Conservation (phyloP, 805 yeast species). For the Tetrapisispora namnaoensis region DNA sequence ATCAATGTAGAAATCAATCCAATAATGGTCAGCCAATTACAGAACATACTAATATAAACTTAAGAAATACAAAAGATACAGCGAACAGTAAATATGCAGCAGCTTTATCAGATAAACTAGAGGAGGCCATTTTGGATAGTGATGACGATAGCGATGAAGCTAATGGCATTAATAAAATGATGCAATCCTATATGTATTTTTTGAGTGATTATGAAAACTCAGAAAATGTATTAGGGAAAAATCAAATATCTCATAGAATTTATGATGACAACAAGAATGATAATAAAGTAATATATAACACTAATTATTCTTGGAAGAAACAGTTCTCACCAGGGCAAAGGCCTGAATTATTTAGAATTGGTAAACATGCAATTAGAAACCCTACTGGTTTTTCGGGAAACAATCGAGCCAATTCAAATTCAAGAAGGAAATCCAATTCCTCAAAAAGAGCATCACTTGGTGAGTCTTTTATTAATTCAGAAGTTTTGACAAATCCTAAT, state of each 20-base stretch:
- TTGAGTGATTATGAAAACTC: slow-evolving; percentile 67
- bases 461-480: slow-evolving; percentile 8
- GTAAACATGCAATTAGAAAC: slow-evolving; percentile 3
- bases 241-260: slow-evolving; percentile 19
- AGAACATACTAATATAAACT: background rate
- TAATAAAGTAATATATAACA: slow-evolving; percentile 5
- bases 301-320: slow-evolving; percentile 28
- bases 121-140: slow-evolving; percentile 6
- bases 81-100: background rate
- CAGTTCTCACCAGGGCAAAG: slow-evolving; percentile 27
- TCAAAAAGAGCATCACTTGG: background rate
- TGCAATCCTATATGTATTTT: slow-evolving; percentile 80
- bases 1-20: slow-evolving; percentile 29
- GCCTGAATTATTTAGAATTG: slow-evolving; percentile 18
- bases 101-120: slow-evolving; percentile 1
- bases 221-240: slow-evolving; percentile 30
- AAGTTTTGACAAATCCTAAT: background rate
- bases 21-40: too few species aligned
- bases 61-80: background rate
- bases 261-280: slow-evolving; percentile 2
- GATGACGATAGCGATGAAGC: slow-evolving; percentile 9
- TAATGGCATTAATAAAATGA: slow-evolving; percentile 67
- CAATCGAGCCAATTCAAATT: background rate
- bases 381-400: background rate
- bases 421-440: background rate